A percentile compares a stretch with the other conserved stretches of the same genome.
phyloP scores from a whole-genome alignment of 2,329 filamentous ascomycete genomes.

The Lecanicillium sp. region DNA sequence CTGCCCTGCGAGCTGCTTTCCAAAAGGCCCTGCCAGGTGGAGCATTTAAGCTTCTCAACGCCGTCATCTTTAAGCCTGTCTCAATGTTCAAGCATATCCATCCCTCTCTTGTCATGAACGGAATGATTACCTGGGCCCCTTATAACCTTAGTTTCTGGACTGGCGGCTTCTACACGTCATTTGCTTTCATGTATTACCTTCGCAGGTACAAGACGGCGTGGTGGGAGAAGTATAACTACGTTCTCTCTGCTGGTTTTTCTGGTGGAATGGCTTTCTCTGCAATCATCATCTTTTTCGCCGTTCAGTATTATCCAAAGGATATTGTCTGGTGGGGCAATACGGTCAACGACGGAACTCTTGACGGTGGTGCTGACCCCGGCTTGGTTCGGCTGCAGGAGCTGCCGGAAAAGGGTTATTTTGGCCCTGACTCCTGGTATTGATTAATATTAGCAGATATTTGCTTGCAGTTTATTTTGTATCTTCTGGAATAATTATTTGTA shows the following conservation, averaged over 20 bases:
- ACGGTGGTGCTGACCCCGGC: constrained; percentile 9
- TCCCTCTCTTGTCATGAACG: constrained; percentile 32
- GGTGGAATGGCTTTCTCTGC: constrained; percentile 30
- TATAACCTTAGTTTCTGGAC: constrained; percentile 34
- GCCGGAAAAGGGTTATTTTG: constrained; percentile 1
- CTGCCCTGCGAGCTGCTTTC: constrained; percentile 3
- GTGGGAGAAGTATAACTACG: constrained; percentile 38
- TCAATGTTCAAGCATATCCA: constrained; percentile 27
- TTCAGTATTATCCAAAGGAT: constrained; percentile 26
- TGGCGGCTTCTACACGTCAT: constrained; percentile 29
- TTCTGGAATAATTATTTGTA: no score
- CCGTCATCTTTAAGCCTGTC: constrained; percentile 15
- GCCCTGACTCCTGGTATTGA: constrained; percentile 4
- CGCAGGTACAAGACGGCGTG: constrained; percentile 27
- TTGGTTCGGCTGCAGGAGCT: background rate
- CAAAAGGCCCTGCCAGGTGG: constrained; percentile 6
- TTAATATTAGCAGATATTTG: no score
- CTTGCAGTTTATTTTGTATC: no score
- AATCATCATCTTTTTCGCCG: constrained; percentile 32
- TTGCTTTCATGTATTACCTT: constrained; percentile 35
- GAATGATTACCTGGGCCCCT: constrained; percentile 32
- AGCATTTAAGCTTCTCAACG: constrained; percentile 10
- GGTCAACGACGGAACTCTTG: constrained; percentile 12
- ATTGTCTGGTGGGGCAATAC: constrained; percentile 35
- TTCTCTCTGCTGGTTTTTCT: constrained; percentile 29